Evolutionary conservation across 768 basidiomycete genomes (phyloP).

Genomic region (Russula lepida): DNA sequence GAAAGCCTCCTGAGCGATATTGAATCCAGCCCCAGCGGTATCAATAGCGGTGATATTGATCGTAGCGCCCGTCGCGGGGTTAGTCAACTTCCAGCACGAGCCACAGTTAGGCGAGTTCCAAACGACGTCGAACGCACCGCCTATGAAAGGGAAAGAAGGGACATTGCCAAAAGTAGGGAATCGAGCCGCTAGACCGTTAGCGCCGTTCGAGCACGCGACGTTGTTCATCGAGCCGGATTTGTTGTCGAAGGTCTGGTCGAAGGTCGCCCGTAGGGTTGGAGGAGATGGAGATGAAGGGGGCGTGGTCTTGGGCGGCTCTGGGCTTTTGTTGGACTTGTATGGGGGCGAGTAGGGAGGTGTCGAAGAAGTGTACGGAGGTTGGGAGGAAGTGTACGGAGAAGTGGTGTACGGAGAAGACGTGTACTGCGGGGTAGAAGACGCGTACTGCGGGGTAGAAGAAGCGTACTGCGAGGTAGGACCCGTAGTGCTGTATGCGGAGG

Average conservation of each 20-base stretch:
- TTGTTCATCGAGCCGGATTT: conserved; percentile 31
- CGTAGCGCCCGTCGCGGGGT: conserved; percentile 31
- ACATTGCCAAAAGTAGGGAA: conserved; percentile 45
- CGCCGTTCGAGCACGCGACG: conserved; percentile 46
- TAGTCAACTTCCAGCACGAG: conserved; percentile 52
- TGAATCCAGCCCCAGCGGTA: conserved; percentile 34
- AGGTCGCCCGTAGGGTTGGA: conserved; percentile 23
- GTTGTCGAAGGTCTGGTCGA: conserved; percentile 46
- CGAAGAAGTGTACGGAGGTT: neutral
- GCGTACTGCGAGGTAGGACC: neutral
- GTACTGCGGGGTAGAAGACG: no score
- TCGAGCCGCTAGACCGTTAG: conserved; percentile 39
- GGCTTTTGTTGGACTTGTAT: neutral
- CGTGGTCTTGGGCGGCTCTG: neutral
- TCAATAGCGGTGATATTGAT: conserved; percentile 49
- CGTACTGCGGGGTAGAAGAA: no score
- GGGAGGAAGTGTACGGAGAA: neutral
- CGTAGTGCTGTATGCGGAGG: neutral
- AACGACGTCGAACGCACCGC: conserved; percentile 42
- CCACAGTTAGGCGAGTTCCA: conserved; percentile 49
- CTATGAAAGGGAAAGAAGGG: conserved; percentile 53
- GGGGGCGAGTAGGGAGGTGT: neutral
- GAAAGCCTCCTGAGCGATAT: conserved; percentile 29
- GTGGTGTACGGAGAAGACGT: no score
- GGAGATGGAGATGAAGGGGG: no score